Conservation (phyloP, 345 rosid genomes). For the Boechera stricta region DNA sequence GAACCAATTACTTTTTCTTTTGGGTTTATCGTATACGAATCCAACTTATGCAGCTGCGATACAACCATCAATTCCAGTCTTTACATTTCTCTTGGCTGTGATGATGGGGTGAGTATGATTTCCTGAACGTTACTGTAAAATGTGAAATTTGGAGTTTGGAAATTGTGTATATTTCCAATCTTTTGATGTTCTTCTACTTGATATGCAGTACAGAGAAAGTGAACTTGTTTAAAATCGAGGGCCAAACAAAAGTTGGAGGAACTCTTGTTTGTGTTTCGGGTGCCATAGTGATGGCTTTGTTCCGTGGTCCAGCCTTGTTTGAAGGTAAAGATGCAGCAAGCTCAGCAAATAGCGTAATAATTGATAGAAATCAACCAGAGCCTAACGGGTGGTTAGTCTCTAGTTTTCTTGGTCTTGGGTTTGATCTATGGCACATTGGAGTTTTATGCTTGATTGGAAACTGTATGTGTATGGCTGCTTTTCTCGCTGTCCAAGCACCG, state of each 20-base stretch:
- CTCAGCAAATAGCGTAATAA: conserved; percentile 47
- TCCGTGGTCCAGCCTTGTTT: conserved; percentile 83
- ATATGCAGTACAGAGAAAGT: conserved; percentile 91
- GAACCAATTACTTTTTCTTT: conserved; percentile 88
- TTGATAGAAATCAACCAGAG: conserved; percentile 73
- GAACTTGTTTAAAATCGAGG: conserved; percentile 73
- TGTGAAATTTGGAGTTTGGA: neutral
- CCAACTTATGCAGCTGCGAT: conserved; percentile 96
- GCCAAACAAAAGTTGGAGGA: conserved; percentile 88
- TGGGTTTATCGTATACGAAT: conserved; percentile 93
- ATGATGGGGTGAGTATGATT: conserved; percentile 78
- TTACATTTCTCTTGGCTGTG: conserved; percentile 85
- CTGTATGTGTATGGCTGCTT: conserved; percentile 96
- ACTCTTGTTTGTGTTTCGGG: conserved; percentile 82
- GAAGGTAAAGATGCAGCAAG: conserved; percentile 57
- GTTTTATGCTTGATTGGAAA: conserved; percentile 91
- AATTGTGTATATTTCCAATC: neutral
- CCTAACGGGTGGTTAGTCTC: conserved; percentile 72
- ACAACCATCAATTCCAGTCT: conserved; percentile 96
- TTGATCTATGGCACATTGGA: conserved; percentile 87
- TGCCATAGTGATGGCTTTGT: conserved; percentile 81
- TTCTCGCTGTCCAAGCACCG: conserved; percentile 87
- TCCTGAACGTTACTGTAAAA: neutral
- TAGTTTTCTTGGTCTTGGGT: conserved; percentile 60
- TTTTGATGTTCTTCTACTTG: conserved; percentile 14